Percentiles rank a stretch among this genome's conserved stretches.
These are phyloP conservation scores for Pseudogymnoascus sp. DNA, from an alignment of 2,329 filamentous ascomycete species.

Conservation along the genomic window DNA sequence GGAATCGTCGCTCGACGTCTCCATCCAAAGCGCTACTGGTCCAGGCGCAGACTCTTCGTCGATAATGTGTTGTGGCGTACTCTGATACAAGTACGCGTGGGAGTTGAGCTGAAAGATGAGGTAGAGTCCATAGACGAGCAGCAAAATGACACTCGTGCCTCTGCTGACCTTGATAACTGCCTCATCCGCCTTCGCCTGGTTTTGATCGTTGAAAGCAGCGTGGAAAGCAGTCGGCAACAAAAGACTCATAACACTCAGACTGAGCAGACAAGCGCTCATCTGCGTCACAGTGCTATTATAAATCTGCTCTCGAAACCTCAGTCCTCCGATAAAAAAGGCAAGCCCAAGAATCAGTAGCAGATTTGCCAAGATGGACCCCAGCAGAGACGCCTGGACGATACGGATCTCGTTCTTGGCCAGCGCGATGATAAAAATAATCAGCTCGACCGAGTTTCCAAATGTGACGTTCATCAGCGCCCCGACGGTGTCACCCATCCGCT, in stretches of 20 bases:
- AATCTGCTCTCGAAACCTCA: constrained; percentile 84
- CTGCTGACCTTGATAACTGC: constrained; percentile 78
- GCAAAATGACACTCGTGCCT: constrained; percentile 76
- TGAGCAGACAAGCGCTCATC: constrained; percentile 90
- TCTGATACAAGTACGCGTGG: constrained; percentile 85
- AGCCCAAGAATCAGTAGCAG: constrained; percentile 84
- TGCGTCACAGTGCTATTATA: constrained; percentile 95
- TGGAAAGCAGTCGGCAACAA: constrained; percentile 88
- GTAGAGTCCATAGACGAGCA: constrained; percentile 77
- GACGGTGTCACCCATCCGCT: constrained; percentile 63
- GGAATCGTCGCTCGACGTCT: constrained; percentile 57
- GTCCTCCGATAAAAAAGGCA: constrained; percentile 79
- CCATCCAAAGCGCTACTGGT: constrained; percentile 72
- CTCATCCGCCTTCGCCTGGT: constrained; percentile 48
- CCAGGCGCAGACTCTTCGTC: constrained; percentile 86
- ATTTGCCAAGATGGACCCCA: constrained; percentile 86
- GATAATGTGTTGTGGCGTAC: constrained; percentile 84
- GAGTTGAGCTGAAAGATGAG: constrained; percentile 87
- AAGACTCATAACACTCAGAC: constrained; percentile 82
- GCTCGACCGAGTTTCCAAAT: constrained; percentile 71
- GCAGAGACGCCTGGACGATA: constrained; percentile 82
- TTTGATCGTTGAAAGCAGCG: constrained; percentile 64
- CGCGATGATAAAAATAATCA: constrained; percentile 77
- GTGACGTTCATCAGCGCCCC: constrained; percentile 70
- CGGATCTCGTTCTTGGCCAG: constrained; percentile 76